Evolutionary conservation across 768 basidiomycete species (phyloP).

Genomic region (Xanthoconium stramineum): DNA sequence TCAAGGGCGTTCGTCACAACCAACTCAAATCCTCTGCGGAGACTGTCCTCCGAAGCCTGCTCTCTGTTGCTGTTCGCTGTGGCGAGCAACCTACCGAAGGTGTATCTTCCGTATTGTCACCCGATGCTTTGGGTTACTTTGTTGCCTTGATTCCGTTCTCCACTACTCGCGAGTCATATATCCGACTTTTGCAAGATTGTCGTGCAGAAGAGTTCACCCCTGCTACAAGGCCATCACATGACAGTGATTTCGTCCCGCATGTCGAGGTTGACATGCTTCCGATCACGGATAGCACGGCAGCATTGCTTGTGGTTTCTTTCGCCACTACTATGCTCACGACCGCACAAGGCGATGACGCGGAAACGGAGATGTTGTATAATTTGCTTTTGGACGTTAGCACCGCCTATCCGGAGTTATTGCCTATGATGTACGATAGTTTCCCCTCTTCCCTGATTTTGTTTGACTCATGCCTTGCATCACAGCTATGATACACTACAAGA

Average conservation of each 20-base stretch:
- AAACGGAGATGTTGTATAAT: slow-evolving; percentile 77
- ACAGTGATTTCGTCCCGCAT: slow-evolving; percentile 47
- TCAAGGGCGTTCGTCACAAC: slow-evolving; percentile 79
- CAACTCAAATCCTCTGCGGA: slow-evolving; percentile 60
- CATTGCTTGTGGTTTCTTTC: slow-evolving; percentile 73
- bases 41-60: slow-evolving; percentile 56
- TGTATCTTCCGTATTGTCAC: slow-evolving; percentile 42
- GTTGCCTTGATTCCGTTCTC: slow-evolving; percentile 72
- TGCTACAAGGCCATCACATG: slow-evolving; percentile 35
- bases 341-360: slow-evolving; percentile 75
- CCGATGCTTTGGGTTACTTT: slow-evolving; percentile 74
- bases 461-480: slow-evolving; percentile 4
- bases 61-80: slow-evolving; percentile 56
- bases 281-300: slow-evolving; percentile 56
- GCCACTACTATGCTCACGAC: slow-evolving; percentile 69
- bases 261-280: slow-evolving; percentile 59
- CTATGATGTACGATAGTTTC: slow-evolving; percentile 59
- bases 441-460: not conserved
- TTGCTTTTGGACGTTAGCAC: slow-evolving; percentile 69
- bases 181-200: slow-evolving; percentile 61
- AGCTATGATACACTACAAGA: slow-evolving; percentile 80
- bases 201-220: slow-evolving; percentile 48
- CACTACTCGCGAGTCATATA: slow-evolving; percentile 52
- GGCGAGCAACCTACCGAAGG: slow-evolving; percentile 37
- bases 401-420: slow-evolving; percentile 67